Base-by-base conservation (phyloP, 805 yeast species). In the Isabelozyma heimii region DNA sequence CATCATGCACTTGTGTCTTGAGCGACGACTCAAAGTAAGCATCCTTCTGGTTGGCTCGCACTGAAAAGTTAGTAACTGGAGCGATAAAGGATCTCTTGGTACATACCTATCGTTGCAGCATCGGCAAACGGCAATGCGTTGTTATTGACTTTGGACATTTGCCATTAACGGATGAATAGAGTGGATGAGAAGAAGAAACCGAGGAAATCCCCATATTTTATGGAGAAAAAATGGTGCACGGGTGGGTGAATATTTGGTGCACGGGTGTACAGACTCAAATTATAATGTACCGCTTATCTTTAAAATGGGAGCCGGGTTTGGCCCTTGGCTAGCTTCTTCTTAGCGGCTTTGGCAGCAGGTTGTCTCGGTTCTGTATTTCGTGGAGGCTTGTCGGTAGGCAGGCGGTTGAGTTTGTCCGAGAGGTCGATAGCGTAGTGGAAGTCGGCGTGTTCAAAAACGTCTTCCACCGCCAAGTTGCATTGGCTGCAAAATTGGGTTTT, bases 11-110 rank as follows among this genome's bases (percentile, higher is more conserved):
- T 53, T 85, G 83, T 2, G 70, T 65, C 37, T 77, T 70, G 17
- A 89, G 68, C 2, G 79, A 63, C 0, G 77, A 66, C 56, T 85
- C 87, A 40, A 89, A 81, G 56, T 85, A 89, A 4, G 82, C 77
- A 65, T 92, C 99, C 61, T 92, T 92, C 61, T 92, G 97, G 62
- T 89, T 85, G 1, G 97, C 89, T 46, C 97, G 79, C 37, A 92
- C 95, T 74, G 50, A 13, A 8, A 16, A 17, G 68, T 65, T 69
- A 69, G 70, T 61, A 49, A 13, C 28, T 40, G 7, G n/a, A n/a
- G n/a, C n/a, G n/a, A n/a, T n/a, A n/a, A n/a, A n/a, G n/a, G n/a
- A n/a, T n/a, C n/a, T n/a, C n/a, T n/a, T n/a, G n/a, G n/a, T 12
- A 77, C 85, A 55, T 70, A 82, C 86, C 86, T 58, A 91, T 89